Evolutionary conservation across 2,329 filamentous ascomycete species (phyloP).

Genomic region (Stemphylium lycopersici): DNA sequence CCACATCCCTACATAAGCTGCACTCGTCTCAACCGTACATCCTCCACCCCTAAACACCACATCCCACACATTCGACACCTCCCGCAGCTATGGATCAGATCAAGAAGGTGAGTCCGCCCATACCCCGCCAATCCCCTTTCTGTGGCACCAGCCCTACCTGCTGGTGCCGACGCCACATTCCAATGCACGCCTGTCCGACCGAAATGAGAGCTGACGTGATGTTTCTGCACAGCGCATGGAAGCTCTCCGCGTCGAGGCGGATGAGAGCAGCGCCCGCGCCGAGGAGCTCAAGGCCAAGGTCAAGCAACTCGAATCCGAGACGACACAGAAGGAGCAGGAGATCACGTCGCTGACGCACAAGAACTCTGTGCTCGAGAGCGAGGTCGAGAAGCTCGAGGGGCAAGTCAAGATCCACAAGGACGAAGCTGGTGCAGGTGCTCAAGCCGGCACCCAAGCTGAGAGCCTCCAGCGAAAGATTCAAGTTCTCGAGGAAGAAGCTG

Average conservation of each 20-base stretch:
- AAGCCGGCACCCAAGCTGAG: constrained; percentile 90
- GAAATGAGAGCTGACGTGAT: constrained; percentile 28
- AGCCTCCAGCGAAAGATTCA: constrained; percentile 89
- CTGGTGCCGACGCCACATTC: constrained; percentile 4
- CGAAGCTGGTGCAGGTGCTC: constrained; percentile 78
- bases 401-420: constrained; percentile 87
- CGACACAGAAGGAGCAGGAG: constrained; percentile 95
- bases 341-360: constrained; percentile 96
- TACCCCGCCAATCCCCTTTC: constrained; percentile 45
- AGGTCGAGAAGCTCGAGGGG: constrained; percentile 91
- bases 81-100: constrained; percentile 75
- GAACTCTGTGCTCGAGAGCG: constrained; percentile 85
- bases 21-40: constrained; percentile 1
- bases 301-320: constrained; percentile 93
- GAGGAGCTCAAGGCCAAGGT: constrained; percentile 88
- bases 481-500: constrained; percentile 96
- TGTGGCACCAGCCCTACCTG: constrained; percentile 16
- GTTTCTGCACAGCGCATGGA: constrained; percentile 78
- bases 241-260: constrained; percentile 90
- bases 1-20: constrained; percentile 12
- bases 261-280: constrained; percentile 78
- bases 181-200: constrained; percentile 4
- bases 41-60: constrained; percentile 6
- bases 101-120: constrained; percentile 74
- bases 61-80: constrained; percentile 8